These are phyloP conservation scores for Helichrysum umbraculigerum DNA, from an alignment of 129 eudicot species.

Conservation along the genomic window DNA sequence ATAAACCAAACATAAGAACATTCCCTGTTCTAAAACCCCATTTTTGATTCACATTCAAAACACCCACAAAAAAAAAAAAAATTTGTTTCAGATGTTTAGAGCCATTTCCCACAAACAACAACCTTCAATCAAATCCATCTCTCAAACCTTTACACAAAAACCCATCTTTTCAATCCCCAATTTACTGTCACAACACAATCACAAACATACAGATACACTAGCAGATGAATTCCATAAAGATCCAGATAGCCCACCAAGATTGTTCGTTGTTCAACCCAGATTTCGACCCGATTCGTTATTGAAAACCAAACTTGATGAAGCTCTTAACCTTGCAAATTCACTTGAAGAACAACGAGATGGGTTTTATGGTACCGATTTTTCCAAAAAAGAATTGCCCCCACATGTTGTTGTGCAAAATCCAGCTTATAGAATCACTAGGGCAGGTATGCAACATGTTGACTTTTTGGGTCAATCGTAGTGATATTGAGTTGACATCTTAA, in stretches of 20 bases:
- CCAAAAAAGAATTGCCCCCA: conserved; percentile 54
- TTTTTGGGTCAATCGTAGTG: neutral
- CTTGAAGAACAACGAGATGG: conserved; percentile 87
- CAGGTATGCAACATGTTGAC: conserved; percentile 45
- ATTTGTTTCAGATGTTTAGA: conserved; percentile 34
- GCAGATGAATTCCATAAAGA: conserved; percentile 44
- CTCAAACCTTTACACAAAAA: conserved; percentile 31
- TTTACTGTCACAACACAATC: conserved; percentile 34
- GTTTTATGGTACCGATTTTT: conserved; percentile 38
- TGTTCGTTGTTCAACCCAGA: conserved; percentile 87
- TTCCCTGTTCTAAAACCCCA: neutral
- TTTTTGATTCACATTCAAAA: neutral
- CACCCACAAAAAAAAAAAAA: neutral
- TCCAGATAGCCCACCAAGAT: conserved; percentile 54
- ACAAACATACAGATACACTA: conserved; percentile 20
- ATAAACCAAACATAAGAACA: too few species aligned
- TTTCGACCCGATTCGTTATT: conserved; percentile 56
- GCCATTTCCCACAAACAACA: conserved; percentile 25
- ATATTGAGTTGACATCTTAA: neutral
- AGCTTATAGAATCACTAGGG: conserved; percentile 53
- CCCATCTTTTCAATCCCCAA: conserved; percentile 30
- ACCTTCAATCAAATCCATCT: conserved; percentile 25
- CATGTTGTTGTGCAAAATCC: conserved; percentile 91
- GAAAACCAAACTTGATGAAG: conserved; percentile 71
- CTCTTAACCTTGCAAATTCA: conserved; percentile 91